These are phyloP conservation scores for Termitomyces titanicus DNA, from an alignment of 768 basidiomycete species.

Conservation along the genomic window DNA sequence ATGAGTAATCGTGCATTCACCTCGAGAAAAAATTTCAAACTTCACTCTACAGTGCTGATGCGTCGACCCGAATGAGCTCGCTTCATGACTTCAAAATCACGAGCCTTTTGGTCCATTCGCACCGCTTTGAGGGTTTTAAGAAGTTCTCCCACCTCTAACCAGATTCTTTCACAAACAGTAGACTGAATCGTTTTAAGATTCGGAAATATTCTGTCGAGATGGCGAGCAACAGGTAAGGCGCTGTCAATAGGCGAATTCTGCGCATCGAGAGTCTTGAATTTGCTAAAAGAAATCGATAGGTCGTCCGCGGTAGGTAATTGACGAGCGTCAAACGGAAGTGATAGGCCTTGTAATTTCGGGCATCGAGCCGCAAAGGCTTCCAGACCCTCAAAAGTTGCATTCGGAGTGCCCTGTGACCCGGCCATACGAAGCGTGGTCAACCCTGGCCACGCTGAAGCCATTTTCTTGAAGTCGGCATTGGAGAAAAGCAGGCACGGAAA, in stretches of 20 bases:
- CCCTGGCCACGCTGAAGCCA: conserved; percentile 4
- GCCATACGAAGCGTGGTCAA: neutral
- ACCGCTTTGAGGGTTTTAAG: neutral
- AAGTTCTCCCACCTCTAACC: neutral
- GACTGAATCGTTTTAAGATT: neutral
- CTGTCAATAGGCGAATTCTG: conserved; percentile 3
- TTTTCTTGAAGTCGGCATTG: conserved; percentile 1
- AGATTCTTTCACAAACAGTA: neutral
- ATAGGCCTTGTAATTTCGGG: conserved; percentile 6
- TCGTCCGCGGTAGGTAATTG: neutral
- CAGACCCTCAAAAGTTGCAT: conserved; percentile 1
- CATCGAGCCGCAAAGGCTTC: neutral
- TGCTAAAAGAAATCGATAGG: neutral
- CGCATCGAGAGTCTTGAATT: conserved; percentile 2
- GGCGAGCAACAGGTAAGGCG: neutral
- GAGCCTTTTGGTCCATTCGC: neutral
- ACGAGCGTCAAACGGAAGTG: conserved; percentile 3
- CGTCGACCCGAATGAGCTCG: neutral
- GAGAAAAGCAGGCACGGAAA: conserved; percentile 6
- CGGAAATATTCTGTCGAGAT: conserved; percentile 8
- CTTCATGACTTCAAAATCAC: neutral
- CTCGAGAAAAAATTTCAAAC: neutral
- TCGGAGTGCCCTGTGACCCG: conserved; percentile 1
- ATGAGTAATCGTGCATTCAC: neutral
- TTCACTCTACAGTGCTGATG: neutral